A percentile compares a stretch with the other conserved stretches of the same genome.
phyloP scores from a whole-genome alignment of 345 rosid genomes.

The Eucalyptus marginata region DNA sequence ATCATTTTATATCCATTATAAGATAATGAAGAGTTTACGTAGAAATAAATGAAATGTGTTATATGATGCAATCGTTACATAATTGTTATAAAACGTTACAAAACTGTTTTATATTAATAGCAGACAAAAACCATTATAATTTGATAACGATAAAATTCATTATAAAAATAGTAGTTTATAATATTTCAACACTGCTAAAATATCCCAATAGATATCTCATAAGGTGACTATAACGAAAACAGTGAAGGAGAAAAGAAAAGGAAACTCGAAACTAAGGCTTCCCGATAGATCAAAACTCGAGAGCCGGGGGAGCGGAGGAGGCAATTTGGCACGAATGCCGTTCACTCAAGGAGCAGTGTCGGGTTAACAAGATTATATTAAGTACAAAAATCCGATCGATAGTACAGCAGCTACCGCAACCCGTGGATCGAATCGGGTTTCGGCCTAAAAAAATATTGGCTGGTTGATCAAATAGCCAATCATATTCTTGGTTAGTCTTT shows the following conservation, averaged over 20 bases:
- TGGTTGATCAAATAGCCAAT: not conserved
- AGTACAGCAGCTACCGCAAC: no score
- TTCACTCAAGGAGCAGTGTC: not conserved
- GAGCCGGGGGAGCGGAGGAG: not conserved
- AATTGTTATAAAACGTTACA: no score
- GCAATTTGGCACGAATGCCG: not conserved
- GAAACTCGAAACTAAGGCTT: not conserved
- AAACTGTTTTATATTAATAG: no score
- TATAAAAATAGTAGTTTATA: no score
- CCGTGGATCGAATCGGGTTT: not conserved
- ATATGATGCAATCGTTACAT: no score
- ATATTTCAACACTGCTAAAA: no score
- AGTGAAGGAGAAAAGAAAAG: not conserved
- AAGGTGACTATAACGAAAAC: not conserved
- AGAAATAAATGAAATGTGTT: fast-evolving
- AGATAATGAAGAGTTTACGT: no score
- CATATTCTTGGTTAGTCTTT: not conserved
- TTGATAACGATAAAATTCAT: no score
- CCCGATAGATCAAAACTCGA: not conserved
- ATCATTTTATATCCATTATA: fast-evolving
- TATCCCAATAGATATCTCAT: not conserved
- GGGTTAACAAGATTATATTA: not conserved
- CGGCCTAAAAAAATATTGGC: not conserved
- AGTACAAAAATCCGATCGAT: not conserved
- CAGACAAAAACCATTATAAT: fast-evolving